Base-by-base conservation (phyloP, 768 basidiomycete genomes). In the Kwoniella sp. region DNA sequence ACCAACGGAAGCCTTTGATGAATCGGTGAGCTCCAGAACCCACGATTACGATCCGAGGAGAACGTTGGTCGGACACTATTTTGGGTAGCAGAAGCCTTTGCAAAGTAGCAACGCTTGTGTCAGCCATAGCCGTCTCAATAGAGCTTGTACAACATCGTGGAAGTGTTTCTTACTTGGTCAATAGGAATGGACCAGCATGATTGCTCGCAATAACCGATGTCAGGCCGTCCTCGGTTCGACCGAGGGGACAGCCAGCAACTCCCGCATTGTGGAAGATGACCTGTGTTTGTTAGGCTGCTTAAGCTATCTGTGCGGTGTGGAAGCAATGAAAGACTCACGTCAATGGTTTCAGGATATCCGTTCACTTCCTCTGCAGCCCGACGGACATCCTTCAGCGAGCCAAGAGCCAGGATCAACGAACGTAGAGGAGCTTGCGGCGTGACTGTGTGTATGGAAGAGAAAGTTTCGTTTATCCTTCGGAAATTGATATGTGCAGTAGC, bases 151-250 rank as follows among this genome's bases (percentile, higher is more conserved):
- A n/a, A n/a, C n/a, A n/a, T 6, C 21, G 24, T 44, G 3, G 8
- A 55, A 8, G 22, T 21, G 26, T 58, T 36, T 58, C 64, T 17
- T 27, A 65, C 64, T 61, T 65, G 53, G 64, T 65, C 27, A 65
- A 40, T 9, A 65, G 59, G 54, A 65, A 65, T 15, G 64, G 64
- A 2, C 64, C 64, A n/a, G 59, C 21, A 33, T 65, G 64, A 29
- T 65, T 65, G 3, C 58, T 61, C 15, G 58, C 58, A 13, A 60
- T 21, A 24, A 19, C n/a, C 1, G 48, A 21, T 29, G 52, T 40
- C 2, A 55, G 22, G 7, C 64, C 64, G 7, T 65, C 64, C 17
- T 49, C 53, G 1, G 58, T 60, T 2, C 52, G 52, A n/a, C 19
- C 47, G 27, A 55, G 9, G 12, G 64, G 58, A 48, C n/a, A 33